phyloP scores from a whole-genome alignment of 257 asterid species.

The Scutellaria minor region DNA sequence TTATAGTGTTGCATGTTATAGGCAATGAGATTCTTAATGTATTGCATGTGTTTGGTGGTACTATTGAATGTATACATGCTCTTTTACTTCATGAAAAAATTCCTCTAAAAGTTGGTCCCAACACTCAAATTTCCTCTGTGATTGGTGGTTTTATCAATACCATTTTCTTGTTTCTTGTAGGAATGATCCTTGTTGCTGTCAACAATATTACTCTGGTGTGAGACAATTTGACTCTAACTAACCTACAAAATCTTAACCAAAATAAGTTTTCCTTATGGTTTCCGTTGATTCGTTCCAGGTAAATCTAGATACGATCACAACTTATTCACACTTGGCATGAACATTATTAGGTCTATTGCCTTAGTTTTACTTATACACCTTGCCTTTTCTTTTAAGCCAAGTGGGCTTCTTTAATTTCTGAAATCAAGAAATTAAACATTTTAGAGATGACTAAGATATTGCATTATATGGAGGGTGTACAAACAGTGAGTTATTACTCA shows the following conservation, averaged over 20 bases:
- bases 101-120: not conserved
- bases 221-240: not conserved
- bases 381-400: too few relatives aligned
- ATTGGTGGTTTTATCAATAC: not conserved
- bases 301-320: not conserved
- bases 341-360: not conserved
- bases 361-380: not conserved
- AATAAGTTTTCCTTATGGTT: too few relatives aligned
- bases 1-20: too few relatives aligned
- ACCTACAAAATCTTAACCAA: too few relatives aligned
- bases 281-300: too few relatives aligned
- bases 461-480: constrained; percentile 4
- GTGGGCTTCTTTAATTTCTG: not conserved
- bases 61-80: constrained; percentile 2
- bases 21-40: constrained; percentile 1
- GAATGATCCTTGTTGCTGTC: not conserved
- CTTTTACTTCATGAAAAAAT: not conserved
- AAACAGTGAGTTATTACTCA: not conserved
- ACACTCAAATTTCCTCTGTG: not conserved
- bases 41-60: constrained; percentile 32
- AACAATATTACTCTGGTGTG: not conserved
- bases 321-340: not conserved
- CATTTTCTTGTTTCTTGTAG: not conserved
- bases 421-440: not conserved
- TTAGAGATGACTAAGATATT: not conserved